Percentiles rank a stretch among this genome's conserved stretches.
These are phyloP conservation scores for Halophytophthora batemanensis DNA, from an alignment of 352 stramenopile genomes.

Conservation along the genomic window DNA sequence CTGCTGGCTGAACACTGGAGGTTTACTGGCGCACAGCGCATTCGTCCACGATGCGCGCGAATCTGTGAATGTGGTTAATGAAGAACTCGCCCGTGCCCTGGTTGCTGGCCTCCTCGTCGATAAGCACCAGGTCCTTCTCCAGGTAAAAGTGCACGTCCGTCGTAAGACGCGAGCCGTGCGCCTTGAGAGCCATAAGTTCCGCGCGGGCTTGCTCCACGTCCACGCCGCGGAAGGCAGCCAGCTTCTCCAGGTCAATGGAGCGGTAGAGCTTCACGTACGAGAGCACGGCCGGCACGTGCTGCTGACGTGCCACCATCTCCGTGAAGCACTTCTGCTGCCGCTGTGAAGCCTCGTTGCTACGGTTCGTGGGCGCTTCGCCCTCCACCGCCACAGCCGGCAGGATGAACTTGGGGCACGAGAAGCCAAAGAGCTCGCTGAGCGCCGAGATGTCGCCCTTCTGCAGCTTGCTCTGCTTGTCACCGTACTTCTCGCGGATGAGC, in stretches of 20 bases:
- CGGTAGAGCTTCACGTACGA: constrained; percentile 98
- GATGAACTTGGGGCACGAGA: constrained; percentile 95
- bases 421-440: constrained; percentile 90
- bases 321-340: constrained; percentile 87
- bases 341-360: constrained; percentile 59
- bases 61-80: constrained; percentile 88
- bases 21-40: constrained; percentile 57
- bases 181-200: constrained; percentile 82
- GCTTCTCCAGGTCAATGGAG: constrained; percentile 93
- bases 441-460: constrained; percentile 77
- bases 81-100: constrained; percentile 89
- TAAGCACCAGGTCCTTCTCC: constrained; percentile 69
- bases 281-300: constrained; percentile 87
- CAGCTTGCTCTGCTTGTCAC: constrained; percentile 86
- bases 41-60: constrained; percentile 84
- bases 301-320: constrained; percentile 87
- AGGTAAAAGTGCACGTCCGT: constrained; percentile 85
- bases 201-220: constrained; percentile 62
- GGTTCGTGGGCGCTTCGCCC: constrained; percentile 52
- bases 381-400: constrained; percentile 69
- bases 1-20: background rate
- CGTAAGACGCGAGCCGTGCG: constrained; percentile 58
- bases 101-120: constrained; percentile 82
- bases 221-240: constrained; percentile 89
- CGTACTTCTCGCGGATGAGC: constrained; percentile 94